phyloP scores from a whole-genome alignment of 2,329 filamentous ascomycete species.

The Berkeleyomyces rouxiae region DNA sequence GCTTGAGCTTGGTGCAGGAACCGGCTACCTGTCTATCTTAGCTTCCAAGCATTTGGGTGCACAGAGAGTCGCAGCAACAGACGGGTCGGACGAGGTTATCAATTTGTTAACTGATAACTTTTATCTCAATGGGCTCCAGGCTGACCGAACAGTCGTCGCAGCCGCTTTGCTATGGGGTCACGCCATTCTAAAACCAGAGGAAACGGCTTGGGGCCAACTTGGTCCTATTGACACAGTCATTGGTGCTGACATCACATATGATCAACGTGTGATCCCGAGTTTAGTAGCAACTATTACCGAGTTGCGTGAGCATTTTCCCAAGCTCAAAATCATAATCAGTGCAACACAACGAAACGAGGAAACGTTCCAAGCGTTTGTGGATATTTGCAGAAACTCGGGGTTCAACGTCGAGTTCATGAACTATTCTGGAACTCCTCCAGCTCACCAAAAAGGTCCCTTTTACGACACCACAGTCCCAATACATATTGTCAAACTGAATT shows the following conservation, averaged over 20 bases:
- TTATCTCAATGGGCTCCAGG: slow-evolving; percentile 48
- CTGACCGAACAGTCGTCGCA: slow-evolving; percentile 18
- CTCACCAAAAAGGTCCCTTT: slow-evolving; percentile 43
- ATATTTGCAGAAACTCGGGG: slow-evolving; percentile 34
- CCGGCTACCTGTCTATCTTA: slow-evolving; percentile 57
- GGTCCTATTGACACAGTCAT: slow-evolving; percentile 43
- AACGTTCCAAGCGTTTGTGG: slow-evolving; percentile 49
- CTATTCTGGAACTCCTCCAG: slow-evolving; percentile 24
- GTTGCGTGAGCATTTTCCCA: slow-evolving; percentile 40
- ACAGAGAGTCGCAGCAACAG: slow-evolving; percentile 47
- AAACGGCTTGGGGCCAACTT: slow-evolving; percentile 14
- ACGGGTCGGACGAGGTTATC: slow-evolving; percentile 58
- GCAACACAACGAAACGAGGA: slow-evolving; percentile 53
- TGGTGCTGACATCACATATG: slow-evolving; percentile 67
- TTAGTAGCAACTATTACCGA: slow-evolving; percentile 48
- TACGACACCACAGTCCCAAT: slow-evolving; percentile 45
- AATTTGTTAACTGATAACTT: slow-evolving; percentile 50
- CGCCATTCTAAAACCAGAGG: slow-evolving; percentile 35
- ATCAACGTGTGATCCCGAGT: slow-evolving; percentile 43
- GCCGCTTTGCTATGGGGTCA: slow-evolving; percentile 43
- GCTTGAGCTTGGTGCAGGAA: slow-evolving; percentile 60
- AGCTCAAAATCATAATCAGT: slow-evolving; percentile 45
- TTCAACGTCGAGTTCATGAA: slow-evolving; percentile 28
- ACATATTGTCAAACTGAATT: slow-evolving; percentile 25
- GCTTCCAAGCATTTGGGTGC: slow-evolving; percentile 51